Base-by-base conservation (phyloP, 2,329 filamentous ascomycete genomes). In the Pseudonectria foliicola region DNA sequence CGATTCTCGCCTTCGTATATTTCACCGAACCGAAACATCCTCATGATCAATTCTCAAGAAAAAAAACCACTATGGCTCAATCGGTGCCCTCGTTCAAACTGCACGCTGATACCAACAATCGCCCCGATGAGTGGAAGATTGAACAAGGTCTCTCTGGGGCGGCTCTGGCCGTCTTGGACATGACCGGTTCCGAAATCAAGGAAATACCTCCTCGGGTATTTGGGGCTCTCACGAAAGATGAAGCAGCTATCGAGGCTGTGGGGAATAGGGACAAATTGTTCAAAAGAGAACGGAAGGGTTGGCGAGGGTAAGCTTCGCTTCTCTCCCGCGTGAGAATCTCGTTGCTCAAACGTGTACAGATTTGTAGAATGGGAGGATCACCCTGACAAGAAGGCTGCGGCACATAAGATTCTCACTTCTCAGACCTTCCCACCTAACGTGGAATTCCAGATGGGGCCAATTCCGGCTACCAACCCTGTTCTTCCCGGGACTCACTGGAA, bases 321-420 rank as follows among this genome's bases (percentile, higher is more conserved):
- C 34, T 27, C 12, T 8, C 2, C 21, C 4, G n/a, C n/a, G n/a
- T n/a, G n/a, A n/a, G n/a, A n/a, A n/a, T n/a, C n/a, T n/a, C n/a
- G n/a, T n/a, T n/a, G n/a, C n/a, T n/a, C n/a, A n/a, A n/a, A n/a
- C n/a, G n/a, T 13, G 12, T 16, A 15, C 24, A 56, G 74, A 7
- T 84, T 82, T 40, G 66, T 85, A 6, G 80, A 83, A 48, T 83
- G 79, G 80, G 80, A 83, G 50, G 68, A 75, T 10, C 80, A 82
- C 35, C 80, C 80, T 0, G 76, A 82, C 31, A 84, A 82, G 56
- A 81, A 80, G 48, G 67, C 64, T 16, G 61, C 69, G 29, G 80
- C 75, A 0, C 67, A 71, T 30, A 65, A 74, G 36, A 70, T 81
- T 31, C 50, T 59, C 25, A 50, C 38, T 1, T 34, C 43, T 0